phyloP scores from a whole-genome alignment of 345 rosid genomes.

The Salix brachista region DNA sequence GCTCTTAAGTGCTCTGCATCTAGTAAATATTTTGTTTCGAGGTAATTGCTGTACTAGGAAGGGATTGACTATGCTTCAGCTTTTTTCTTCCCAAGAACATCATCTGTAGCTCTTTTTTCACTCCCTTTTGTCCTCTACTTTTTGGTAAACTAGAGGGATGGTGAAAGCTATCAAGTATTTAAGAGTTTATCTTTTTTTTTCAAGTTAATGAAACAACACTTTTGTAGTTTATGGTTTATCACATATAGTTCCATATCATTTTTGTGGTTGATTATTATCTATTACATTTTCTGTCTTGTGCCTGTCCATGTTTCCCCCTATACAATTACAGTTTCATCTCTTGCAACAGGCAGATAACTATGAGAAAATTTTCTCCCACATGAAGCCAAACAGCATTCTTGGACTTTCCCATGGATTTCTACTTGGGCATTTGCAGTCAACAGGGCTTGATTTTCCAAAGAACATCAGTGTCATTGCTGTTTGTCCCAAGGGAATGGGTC shows the following conservation, averaged over 20 bases:
- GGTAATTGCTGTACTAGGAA: neutral
- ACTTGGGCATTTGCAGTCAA: conserved; percentile 75
- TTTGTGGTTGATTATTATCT: neutral
- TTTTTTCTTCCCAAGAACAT: neutral
- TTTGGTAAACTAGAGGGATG: neutral
- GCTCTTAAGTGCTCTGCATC: neutral
- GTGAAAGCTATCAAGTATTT: neutral
- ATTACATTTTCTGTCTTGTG: neutral
- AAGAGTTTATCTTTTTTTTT: neutral
- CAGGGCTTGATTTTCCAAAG: conserved; percentile 75
- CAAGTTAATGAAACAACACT: neutral
- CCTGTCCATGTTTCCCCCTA: neutral
- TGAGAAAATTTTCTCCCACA: conserved; percentile 72
- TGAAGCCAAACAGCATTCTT: conserved; percentile 93
- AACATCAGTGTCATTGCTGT: conserved; percentile 85
- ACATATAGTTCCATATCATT: neutral
- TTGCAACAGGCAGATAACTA: conserved; percentile 70
- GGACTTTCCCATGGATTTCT: conserved; percentile 95
- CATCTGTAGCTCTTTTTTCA: neutral
- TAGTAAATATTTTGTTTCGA: neutral
- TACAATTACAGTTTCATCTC: neutral
- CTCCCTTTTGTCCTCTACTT: neutral
- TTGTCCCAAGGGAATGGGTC: conserved; percentile 96
- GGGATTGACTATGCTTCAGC: neutral
- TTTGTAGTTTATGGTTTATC: neutral